phyloP scores from a whole-genome alignment of 805 yeast species.

The Cephaloascus fragrans region DNA sequence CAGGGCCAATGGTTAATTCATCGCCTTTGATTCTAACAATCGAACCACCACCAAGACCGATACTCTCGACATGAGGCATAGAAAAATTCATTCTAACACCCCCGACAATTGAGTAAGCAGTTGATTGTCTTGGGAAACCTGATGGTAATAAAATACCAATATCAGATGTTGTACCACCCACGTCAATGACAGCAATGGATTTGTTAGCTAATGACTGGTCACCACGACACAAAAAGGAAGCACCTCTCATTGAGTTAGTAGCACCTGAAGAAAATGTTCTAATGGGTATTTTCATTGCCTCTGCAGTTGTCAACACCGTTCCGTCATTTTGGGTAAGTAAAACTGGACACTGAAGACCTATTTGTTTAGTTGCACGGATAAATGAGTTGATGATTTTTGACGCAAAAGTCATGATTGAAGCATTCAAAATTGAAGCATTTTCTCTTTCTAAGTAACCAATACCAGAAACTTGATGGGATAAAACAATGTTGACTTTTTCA shows the following conservation, averaged over 20 bases:
- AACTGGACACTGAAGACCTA: conserved; percentile 27
- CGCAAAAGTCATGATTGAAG: conserved; percentile 33
- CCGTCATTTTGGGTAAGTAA: conserved; percentile 40
- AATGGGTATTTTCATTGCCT: conserved; percentile 30
- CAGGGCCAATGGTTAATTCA: conserved; percentile 31
- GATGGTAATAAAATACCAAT: conserved; percentile 34
- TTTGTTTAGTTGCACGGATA: conserved; percentile 20
- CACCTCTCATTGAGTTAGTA: conserved; percentile 38
- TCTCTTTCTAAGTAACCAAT: conserved; percentile 37
- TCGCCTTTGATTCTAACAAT: conserved; percentile 17
- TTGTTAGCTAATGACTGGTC: conserved; percentile 4
- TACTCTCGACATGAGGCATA: conserved; percentile 40
- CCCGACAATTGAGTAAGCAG: conserved; percentile 31
- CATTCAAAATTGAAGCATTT: conserved; percentile 36
- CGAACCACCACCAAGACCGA: conserved; percentile 44
- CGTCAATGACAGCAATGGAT: conserved; percentile 22
- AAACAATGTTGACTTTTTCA: conserved; percentile 18
- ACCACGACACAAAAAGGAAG: conserved; percentile 25
- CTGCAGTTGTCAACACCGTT: conserved; percentile 28
- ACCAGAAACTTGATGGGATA: conserved; percentile 31
- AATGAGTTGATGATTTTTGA: conserved; percentile 28
- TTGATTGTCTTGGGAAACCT: conserved; percentile 38
- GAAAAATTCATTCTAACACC: conserved; percentile 41
- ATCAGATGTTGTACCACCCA: conserved; percentile 44
- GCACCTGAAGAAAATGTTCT: conserved; percentile 40